phyloP scores from a whole-genome alignment of 768 basidiomycete genomes.

The Arthromyces matolae region DNA sequence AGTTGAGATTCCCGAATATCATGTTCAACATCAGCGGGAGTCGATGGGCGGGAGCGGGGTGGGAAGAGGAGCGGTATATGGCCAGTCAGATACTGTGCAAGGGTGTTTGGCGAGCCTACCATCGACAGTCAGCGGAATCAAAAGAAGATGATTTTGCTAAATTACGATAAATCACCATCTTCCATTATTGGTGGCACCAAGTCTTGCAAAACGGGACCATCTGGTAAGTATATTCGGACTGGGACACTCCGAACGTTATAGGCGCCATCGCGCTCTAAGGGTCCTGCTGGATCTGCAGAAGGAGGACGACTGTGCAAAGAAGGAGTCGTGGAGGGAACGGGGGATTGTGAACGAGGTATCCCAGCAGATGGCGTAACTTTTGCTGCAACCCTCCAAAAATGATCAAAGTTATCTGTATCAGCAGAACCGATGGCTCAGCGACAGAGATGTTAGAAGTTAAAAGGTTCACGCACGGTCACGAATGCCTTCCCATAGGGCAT shows the following conservation, averaged over 20 bases:
- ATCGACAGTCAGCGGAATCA: slow-evolving; percentile 8
- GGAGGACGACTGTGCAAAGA: slow-evolving; percentile 63
- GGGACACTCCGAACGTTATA: slow-evolving; percentile 88
- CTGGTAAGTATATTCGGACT: slow-evolving; percentile 83
- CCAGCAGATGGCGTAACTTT: slow-evolving; percentile 85
- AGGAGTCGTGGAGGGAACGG: slow-evolving; percentile 49
- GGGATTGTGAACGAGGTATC: slow-evolving; percentile 55
- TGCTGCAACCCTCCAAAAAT: slow-evolving; percentile 91
- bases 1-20: slow-evolving; percentile 31
- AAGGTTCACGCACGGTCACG: slow-evolving; percentile 72
- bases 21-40: slow-evolving; percentile 38
- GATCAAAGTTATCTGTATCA: slow-evolving; percentile 85
- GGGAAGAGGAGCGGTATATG: slow-evolving; percentile 83
- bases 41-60: slow-evolving; percentile 40
- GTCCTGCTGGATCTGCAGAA: slow-evolving; percentile 54
- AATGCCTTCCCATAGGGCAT: slow-evolving; percentile 96
- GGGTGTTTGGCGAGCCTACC: slow-evolving; percentile 67
- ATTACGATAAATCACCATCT: slow-evolving; percentile 70
- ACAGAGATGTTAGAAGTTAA: neutral
- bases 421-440: slow-evolving; percentile 2
- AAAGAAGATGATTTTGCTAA: too few species aligned
- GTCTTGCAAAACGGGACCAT: slow-evolving; percentile 89
- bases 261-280: slow-evolving; percentile 72
- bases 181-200: slow-evolving; percentile 75
- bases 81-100: slow-evolving; percentile 62